Conservation (phyloP, 345 rosid species). For the Citrus mangshanensis region DNA sequence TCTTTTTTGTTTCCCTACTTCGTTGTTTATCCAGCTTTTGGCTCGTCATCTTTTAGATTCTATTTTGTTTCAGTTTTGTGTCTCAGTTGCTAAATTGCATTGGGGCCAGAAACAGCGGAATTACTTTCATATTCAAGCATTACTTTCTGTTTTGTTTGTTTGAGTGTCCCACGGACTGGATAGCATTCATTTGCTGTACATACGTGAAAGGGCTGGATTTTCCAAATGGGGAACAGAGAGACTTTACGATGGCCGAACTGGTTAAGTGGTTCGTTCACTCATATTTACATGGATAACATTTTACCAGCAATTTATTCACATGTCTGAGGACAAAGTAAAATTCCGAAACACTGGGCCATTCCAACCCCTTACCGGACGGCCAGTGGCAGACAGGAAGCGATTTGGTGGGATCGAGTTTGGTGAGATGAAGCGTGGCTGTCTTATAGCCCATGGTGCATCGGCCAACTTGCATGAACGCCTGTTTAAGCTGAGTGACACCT, state of each 20-base stretch:
- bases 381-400: constrained; percentile 81
- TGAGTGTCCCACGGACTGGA: not conserved
- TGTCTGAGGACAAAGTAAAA: constrained; percentile 90
- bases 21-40: not conserved
- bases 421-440: constrained; percentile 92
- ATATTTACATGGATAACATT: constrained; percentile 89
- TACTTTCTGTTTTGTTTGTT: not conserved
- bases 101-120: not conserved
- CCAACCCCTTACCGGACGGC: constrained; percentile 89
- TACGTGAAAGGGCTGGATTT: constrained; percentile 68
- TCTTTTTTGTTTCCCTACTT: not conserved
- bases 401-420: constrained; percentile 90
- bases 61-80: not conserved
- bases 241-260: constrained; percentile 73
- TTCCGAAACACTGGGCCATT: constrained; percentile 93
- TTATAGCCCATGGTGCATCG: constrained; percentile 80
- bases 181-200: not conserved
- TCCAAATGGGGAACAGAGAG: constrained; percentile 87
- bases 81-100: not conserved
- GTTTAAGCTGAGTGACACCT: constrained; percentile 72
- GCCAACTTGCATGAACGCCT: constrained; percentile 85
- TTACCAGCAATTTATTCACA: constrained; percentile 82
- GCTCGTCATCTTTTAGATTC: not conserved
- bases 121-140: not conserved
- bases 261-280: constrained; percentile 65